These are phyloP conservation scores for Lantana camara DNA, from an alignment of 257 asterid species.

Conservation along the genomic window DNA sequence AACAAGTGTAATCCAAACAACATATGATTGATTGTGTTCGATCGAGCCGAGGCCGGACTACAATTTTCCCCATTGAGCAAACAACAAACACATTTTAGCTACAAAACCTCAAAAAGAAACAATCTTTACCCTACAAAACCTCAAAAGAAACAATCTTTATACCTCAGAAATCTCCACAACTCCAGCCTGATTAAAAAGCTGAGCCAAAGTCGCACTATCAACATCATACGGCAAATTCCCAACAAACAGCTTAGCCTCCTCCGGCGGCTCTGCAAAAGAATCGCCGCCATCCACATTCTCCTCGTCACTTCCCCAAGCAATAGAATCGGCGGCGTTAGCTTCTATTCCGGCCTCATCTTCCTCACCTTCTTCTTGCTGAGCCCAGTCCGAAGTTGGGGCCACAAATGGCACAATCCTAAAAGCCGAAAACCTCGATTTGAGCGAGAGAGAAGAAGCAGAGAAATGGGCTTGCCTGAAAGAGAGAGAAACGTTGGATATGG, in stretches of 20 bases:
- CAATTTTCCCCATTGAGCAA: too few species aligned
- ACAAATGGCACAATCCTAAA: slow-evolving; percentile 34
- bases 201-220: slow-evolving; percentile 67
- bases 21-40: too few species aligned
- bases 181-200: slow-evolving; percentile 73
- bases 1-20: too few species aligned
- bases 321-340: slow-evolving; percentile 11
- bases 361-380: slow-evolving; percentile 36
- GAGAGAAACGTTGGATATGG: slow-evolving; percentile 29
- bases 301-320: slow-evolving; percentile 16
- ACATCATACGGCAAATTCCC: slow-evolving; percentile 84
- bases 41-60: too few species aligned
- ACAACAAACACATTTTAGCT: too few species aligned
- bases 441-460: slow-evolving; percentile 27
- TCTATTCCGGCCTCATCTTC: slow-evolving; percentile 20
- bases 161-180: slow-evolving; percentile 90
- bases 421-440: slow-evolving; percentile 34
- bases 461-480: slow-evolving; percentile 30
- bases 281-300: slow-evolving; percentile 35
- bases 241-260: slow-evolving; percentile 79
- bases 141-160: background rate
- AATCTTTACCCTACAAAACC: background rate
- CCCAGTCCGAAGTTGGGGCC: slow-evolving; percentile 49
- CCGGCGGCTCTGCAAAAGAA: slow-evolving; percentile 54
- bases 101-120: too few species aligned